phyloP scores from a whole-genome alignment of 305 asterid genomes.

The Fraxinus latifolia region DNA sequence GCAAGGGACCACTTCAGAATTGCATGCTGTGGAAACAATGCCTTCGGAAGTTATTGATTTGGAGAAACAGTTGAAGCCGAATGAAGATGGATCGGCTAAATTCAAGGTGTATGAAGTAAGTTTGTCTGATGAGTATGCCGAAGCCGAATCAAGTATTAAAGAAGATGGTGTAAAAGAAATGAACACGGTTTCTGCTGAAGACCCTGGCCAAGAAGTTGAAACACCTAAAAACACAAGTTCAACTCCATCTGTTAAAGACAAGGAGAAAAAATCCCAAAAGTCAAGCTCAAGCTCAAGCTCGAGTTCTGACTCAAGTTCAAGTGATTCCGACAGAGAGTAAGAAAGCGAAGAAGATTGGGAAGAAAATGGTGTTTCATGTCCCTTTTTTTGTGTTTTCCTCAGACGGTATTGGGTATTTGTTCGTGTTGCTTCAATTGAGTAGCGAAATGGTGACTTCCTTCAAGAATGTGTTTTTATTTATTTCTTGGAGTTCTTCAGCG shows the following conservation, averaged over 20 bases:
- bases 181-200: background rate
- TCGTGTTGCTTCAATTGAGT: slow-evolving; percentile 15
- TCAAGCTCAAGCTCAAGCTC: slow-evolving; percentile 26
- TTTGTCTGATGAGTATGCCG: background rate
- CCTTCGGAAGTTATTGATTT: slow-evolving; percentile 6
- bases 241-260: background rate
- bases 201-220: background rate
- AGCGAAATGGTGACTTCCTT: slow-evolving; percentile 31
- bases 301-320: slow-evolving; percentile 21
- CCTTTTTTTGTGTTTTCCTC: background rate
- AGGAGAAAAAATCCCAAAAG: slow-evolving; percentile 19
- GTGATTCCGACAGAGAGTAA: slow-evolving; percentile 31
- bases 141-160: slow-evolving; percentile 2
- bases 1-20: slow-evolving; percentile 21
- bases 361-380: background rate
- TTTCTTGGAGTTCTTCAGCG: slow-evolving; percentile 34
- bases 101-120: background rate
- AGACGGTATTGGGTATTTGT: slow-evolving; percentile 11
- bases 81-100: slow-evolving; percentile 5
- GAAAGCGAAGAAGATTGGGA: background rate
- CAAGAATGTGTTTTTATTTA: slow-evolving; percentile 39
- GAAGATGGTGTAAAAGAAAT: slow-evolving; percentile 3
- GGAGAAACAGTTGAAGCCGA: slow-evolving; percentile 8
- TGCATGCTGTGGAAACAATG: slow-evolving; percentile 16
- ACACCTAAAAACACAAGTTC: background rate